phyloP scores from a whole-genome alignment of 176 grass and related monocot genomes.

The Dendrocalamus sinicus region DNA sequence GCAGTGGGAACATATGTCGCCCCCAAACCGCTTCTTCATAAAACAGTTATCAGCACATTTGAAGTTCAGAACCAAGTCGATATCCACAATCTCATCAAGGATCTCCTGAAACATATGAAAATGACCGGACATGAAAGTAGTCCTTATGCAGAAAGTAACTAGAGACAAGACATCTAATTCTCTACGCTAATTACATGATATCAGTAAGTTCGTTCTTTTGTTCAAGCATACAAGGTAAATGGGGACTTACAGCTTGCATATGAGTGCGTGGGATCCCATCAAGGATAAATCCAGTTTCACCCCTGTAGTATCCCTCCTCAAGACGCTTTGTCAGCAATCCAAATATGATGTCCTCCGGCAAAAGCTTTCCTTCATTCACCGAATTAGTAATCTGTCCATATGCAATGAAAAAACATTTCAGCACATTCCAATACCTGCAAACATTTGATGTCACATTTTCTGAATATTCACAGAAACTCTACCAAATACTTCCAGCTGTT shows the following conservation, averaged over 20 bases:
- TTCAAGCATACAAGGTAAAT: background rate
- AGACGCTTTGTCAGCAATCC: slow-evolving; percentile 87
- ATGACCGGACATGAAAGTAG: slow-evolving; percentile 14
- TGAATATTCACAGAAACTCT: background rate
- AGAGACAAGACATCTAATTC: background rate
- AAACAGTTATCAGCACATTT: slow-evolving; percentile 79
- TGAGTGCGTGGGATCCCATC: slow-evolving; percentile 82
- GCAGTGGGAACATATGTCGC: slow-evolving; percentile 75
- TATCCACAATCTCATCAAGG: slow-evolving; percentile 86
- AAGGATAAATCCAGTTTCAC: slow-evolving; percentile 94
- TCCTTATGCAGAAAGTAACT: background rate
- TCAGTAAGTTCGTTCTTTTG: background rate
- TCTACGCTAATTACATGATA: background rate
- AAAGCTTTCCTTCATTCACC: slow-evolving; percentile 80
- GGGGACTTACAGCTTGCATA: slow-evolving; percentile 78
- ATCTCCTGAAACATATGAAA: slow-evolving; percentile 69
- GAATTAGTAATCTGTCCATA: slow-evolving; percentile 74
- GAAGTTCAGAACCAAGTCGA: slow-evolving; percentile 94
- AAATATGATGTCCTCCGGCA: slow-evolving; percentile 91
- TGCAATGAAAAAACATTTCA: background rate
- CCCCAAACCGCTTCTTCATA: slow-evolving; percentile 68
- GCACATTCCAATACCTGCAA: background rate
- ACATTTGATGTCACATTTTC: background rate
- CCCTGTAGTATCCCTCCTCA: slow-evolving; percentile 83
- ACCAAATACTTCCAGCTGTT: background rate